phyloP scores from a whole-genome alignment of 352 stramenopile genomes.

The Pythium biforme region DNA sequence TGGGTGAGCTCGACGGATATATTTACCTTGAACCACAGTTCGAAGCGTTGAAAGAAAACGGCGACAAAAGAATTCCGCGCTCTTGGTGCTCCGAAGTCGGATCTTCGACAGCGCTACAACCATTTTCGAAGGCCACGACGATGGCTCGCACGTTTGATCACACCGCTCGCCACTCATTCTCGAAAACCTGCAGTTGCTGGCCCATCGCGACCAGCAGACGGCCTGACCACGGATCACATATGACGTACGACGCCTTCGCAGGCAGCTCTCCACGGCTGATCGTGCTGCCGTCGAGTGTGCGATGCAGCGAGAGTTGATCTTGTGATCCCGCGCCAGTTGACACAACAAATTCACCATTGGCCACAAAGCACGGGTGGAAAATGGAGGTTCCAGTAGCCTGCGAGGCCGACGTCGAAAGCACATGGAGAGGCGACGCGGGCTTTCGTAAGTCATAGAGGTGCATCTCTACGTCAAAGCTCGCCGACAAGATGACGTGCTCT shows the following conservation, averaged over 20 bases:
- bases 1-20: not conserved
- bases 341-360: constrained; percentile 2
- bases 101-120: too few species aligned
- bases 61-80: too few species aligned
- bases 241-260: constrained; percentile 32
- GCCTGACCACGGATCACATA: constrained; percentile 36
- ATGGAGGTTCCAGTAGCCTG: constrained; percentile 29
- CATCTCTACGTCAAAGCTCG: constrained; percentile 47
- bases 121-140: too few species aligned
- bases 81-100: too few species aligned
- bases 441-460: constrained; percentile 51
- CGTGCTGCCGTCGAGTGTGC: constrained; percentile 31
- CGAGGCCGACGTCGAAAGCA: constrained; percentile 28
- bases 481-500: constrained; percentile 41
- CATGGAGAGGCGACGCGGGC: constrained; percentile 32
- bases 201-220: constrained; percentile 35
- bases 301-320: constrained; percentile 37
- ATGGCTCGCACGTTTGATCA: too few species aligned
- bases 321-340: constrained; percentile 11
- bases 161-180: not conserved
- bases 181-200: constrained; percentile 30
- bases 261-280: constrained; percentile 39
- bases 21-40: not conserved
- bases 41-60: too few species aligned
- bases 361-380: constrained; percentile 52